phyloP scores from a whole-genome alignment of 257 asterid genomes.

The Nicotiana knightiana region DNA sequence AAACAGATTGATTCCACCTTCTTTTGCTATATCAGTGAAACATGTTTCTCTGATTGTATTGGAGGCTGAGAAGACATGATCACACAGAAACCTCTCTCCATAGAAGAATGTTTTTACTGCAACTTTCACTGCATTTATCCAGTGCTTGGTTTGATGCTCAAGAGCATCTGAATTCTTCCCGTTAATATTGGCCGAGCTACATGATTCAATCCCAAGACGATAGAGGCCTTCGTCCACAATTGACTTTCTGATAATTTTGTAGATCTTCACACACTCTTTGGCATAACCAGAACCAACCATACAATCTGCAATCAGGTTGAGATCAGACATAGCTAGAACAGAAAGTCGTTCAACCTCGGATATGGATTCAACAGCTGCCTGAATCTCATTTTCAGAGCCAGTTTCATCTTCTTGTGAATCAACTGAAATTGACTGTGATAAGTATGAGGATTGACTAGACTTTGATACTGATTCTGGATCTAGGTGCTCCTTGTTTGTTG shows the following conservation, averaged over 20 bases:
- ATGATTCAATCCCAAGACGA: slow-evolving; percentile 38
- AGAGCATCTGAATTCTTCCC: slow-evolving; percentile 32
- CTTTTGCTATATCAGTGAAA: slow-evolving; percentile 34
- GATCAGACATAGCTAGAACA: slow-evolving; percentile 37
- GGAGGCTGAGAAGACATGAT: slow-evolving; percentile 43
- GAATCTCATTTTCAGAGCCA: slow-evolving; percentile 16
- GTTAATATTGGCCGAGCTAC: slow-evolving; percentile 31
- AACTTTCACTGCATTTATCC: slow-evolving; percentile 40
- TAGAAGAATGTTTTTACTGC: slow-evolving; percentile 45
- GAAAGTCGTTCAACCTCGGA: slow-evolving; percentile 31
- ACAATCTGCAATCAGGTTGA: slow-evolving; percentile 51
- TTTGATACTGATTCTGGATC: slow-evolving; percentile 42
- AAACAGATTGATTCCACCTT: slow-evolving; percentile 44
- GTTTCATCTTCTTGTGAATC: slow-evolving; percentile 30
- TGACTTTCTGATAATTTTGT: slow-evolving; percentile 43
- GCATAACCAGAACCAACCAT: slow-evolving; percentile 62
- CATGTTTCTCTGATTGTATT: slow-evolving; percentile 50
- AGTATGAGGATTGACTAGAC: slow-evolving; percentile 34
- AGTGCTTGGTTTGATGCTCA: slow-evolving; percentile 31
- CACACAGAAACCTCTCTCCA: slow-evolving; percentile 57
- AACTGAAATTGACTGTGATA: slow-evolving; percentile 26
- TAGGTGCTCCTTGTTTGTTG: slow-evolving; percentile 36
- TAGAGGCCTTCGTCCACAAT: slow-evolving; percentile 49
- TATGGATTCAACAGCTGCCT: slow-evolving; percentile 7
- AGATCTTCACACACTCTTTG: slow-evolving; percentile 50